These are phyloP conservation scores for Hura crepitans DNA, from an alignment of 441 rosid species.

Conservation along the genomic window DNA sequence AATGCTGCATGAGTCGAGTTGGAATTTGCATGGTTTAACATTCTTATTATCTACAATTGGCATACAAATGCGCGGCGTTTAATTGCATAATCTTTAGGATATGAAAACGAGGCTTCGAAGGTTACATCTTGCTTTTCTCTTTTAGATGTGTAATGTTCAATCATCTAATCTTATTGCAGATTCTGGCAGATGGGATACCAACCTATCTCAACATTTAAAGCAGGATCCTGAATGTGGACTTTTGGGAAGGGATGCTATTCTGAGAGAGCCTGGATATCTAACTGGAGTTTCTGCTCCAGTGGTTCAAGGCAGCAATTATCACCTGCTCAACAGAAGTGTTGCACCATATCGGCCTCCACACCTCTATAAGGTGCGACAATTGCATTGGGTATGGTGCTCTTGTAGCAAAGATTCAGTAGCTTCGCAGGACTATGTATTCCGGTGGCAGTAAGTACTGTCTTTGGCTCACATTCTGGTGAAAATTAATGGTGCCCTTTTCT, in stretches of 20 bases:
- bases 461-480: neutral
- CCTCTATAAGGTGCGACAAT: constrained; percentile 24
- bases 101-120: neutral
- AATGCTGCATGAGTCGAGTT: neutral
- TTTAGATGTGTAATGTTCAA: neutral
- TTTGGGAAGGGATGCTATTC: constrained; percentile 24
- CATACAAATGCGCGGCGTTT: neutral
- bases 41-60: neutral
- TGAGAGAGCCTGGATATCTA: constrained; percentile 15
- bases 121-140: neutral
- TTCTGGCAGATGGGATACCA: constrained; percentile 23
- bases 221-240: constrained; percentile 28
- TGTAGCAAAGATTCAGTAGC: constrained; percentile 2
- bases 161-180: constrained; percentile 18
- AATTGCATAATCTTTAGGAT: neutral
- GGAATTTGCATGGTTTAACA: neutral
- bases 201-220: constrained; percentile 18
- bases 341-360: constrained; percentile 37
- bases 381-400: neutral
- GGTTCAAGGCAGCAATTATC: constrained; percentile 7
- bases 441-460: neutral
- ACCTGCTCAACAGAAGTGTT: constrained; percentile 28
- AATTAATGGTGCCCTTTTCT: neutral
- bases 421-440: constrained; percentile 7
- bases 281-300: constrained; percentile 18